phyloP scores from a whole-genome alignment of 306 rosid genomes.

The Fagus crenata region DNA sequence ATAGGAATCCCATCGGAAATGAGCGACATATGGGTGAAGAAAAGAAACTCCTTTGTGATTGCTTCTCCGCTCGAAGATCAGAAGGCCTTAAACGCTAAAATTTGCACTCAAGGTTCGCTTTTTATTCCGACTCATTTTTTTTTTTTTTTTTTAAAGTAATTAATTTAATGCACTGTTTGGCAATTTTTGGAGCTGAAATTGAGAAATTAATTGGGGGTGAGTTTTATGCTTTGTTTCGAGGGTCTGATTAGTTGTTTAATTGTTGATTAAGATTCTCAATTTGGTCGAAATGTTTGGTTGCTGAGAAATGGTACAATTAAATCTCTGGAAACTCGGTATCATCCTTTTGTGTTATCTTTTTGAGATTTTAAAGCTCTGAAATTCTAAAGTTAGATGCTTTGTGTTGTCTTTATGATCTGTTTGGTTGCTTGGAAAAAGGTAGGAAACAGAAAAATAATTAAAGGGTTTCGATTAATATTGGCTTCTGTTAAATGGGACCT shows the following conservation, averaged over 20 bases:
- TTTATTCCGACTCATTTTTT: neutral
- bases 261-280: neutral
- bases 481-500: neutral
- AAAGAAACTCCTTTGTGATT: constrained; percentile 40
- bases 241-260: constrained; percentile 8
- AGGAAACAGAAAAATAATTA: neutral
- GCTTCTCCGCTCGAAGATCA: constrained; percentile 74
- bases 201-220: neutral
- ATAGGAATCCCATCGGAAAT: constrained; percentile 77
- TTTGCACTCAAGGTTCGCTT: constrained; percentile 53
- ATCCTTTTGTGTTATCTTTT: neutral
- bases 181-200: too few species aligned
- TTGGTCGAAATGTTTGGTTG: neutral
- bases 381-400: neutral
- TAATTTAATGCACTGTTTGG: neutral
- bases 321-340: neutral
- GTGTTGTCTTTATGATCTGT: neutral
- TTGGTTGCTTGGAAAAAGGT: constrained; percentile 3
- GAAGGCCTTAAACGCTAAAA: constrained; percentile 44
- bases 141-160: neutral
- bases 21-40: constrained; percentile 50
- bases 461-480: neutral
- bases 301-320: constrained; percentile 2
- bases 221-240: neutral
- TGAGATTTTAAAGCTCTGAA: neutral